These are phyloP conservation scores for Neonectria magnoliae DNA, from an alignment of 2,329 filamentous ascomycete species.

Conservation along the genomic window DNA sequence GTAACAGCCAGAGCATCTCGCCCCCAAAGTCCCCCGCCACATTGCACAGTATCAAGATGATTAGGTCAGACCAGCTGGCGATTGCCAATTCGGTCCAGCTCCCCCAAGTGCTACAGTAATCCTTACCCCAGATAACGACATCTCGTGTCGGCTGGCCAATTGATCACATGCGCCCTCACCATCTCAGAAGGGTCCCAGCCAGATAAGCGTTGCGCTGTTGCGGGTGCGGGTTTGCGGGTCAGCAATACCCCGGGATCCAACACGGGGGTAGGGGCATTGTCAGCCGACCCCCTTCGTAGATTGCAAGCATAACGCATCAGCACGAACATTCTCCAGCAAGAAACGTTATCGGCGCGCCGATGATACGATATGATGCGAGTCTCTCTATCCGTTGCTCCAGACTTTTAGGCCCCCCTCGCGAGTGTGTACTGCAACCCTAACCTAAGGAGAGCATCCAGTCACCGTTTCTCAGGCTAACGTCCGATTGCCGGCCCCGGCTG, in stretches of 20 bases:
- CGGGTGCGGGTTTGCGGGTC: conserved; percentile 5
- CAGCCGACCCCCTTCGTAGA: conserved; percentile 7
- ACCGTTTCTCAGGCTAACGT: not conserved
- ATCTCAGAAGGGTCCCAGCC: conserved; percentile 8
- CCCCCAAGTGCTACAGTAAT: not conserved
- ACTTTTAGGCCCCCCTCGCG: not conserved
- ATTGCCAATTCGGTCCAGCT: not conserved
- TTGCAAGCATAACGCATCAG: not conserved
- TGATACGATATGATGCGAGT: conserved; percentile 4
- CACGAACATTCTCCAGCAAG: not conserved
- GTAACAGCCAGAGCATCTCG: not conserved
- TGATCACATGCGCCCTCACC: conserved; percentile 1
- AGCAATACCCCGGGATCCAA: not conserved
- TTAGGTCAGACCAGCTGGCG: not conserved
- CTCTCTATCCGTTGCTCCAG: conserved; percentile 6
- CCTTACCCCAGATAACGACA: not conserved
- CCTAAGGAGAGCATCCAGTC: not conserved
- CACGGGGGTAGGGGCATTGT: not conserved
- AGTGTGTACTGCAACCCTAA: not conserved
- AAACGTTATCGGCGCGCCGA: not conserved
- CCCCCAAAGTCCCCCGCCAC: not conserved
- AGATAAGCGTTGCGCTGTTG: conserved; percentile 9
- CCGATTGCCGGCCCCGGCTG: conserved; percentile 11
- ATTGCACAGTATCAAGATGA: not conserved
- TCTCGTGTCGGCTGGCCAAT: conserved; percentile 10